Base-by-base conservation (phyloP, 208 protist species). In the Lotmaria passim region DNA sequence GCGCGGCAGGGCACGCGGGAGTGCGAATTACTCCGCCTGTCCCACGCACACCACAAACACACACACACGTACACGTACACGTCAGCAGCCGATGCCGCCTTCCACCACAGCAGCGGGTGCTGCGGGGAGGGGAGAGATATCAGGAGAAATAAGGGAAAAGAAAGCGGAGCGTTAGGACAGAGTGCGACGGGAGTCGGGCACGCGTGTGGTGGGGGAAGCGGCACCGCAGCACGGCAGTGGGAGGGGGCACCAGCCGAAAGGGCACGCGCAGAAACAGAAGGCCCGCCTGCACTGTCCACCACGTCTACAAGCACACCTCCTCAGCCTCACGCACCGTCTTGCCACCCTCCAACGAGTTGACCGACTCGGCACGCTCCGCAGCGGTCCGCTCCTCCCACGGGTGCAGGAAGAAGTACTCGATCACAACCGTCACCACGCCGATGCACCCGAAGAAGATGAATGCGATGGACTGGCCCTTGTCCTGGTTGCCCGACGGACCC, bases 401-500 rank as follows among this genome's bases (percentile, higher is more conserved):
- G 48, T 75, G 65, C 41, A 90, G 53, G 57, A 87, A 87, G 53
- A 85, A 79, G 55, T 73, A 62, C 70, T 86, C 70, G 43, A 90
- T 62, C 33, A 83, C 72, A n/a, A 75, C 76, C 50, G 81, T 75
- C 8, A 82, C 48, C 1, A 84, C 36, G 19, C 82, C 86, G 57
- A 84, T 76, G 56, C 68, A 65, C 23, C 86, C 86, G 56, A 91
- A 91, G 58, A 91, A 78, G 23, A 91, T 87, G 69, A 91, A 88
- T 7, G 70, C 69, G 17, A 89, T 48, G 1, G 80, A 33, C 78
- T 86, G 79, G n/a, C 86, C 86, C 70, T 86, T 91, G 57, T 91
- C 73, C 61, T 73, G 82, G 58, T 86, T 70, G 14, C 80, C 82
- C 6, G 77, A 84, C 26, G 79, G 66, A 50, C 86, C 86, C 34